Evolutionary conservation across 1,139 yeast genomes (phyloP).

Genomic region (Pichia sp.): DNA sequence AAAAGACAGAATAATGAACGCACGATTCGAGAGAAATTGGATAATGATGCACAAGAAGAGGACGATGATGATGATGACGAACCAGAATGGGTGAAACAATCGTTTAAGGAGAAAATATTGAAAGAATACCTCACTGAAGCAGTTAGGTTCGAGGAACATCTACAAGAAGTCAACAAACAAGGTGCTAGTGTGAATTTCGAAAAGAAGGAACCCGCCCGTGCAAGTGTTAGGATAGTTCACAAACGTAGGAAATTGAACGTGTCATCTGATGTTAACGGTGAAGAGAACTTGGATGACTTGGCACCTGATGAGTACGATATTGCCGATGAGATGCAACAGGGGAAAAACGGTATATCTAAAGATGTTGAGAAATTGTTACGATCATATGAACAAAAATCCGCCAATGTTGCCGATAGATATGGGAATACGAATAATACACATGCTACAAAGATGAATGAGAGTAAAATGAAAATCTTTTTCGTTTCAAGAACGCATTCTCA

Average conservation of each 20-base stretch:
- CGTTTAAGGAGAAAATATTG: constrained; percentile 32
- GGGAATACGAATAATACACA: no score
- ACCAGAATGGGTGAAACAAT: constrained; percentile 47
- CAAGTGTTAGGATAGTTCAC: constrained; percentile 11
- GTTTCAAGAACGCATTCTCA: constrained; percentile 93
- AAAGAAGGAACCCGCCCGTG: constrained; percentile 5
- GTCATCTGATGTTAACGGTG: no score
- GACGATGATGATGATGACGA: constrained; percentile 36
- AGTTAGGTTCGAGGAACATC: constrained; percentile 35
- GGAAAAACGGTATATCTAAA: constrained; percentile 25
- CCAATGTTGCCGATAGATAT: no score
- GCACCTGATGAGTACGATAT: constrained; percentile 39
- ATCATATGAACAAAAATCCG: not conserved
- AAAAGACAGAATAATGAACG: constrained; percentile 30
- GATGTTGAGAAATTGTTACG: constrained; percentile 41
- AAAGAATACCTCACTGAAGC: constrained; percentile 29
- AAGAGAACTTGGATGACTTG: constrained; percentile 20
- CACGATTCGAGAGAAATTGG: constrained; percentile 11
- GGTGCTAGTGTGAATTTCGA: constrained; percentile 16
- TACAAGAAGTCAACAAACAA: constrained; percentile 25
- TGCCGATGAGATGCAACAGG: constrained; percentile 22
- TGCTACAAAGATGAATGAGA: constrained; percentile 25
- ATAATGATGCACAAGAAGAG: constrained; percentile 12
- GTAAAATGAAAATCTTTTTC: constrained; percentile 50
- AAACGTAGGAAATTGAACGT: constrained; percentile 12